Evolutionary conservation across 2,329 filamentous ascomycete species (phyloP), one percentile per base, ranked within the genome.

Genomic region (Claviceps quebecensis): DNA sequence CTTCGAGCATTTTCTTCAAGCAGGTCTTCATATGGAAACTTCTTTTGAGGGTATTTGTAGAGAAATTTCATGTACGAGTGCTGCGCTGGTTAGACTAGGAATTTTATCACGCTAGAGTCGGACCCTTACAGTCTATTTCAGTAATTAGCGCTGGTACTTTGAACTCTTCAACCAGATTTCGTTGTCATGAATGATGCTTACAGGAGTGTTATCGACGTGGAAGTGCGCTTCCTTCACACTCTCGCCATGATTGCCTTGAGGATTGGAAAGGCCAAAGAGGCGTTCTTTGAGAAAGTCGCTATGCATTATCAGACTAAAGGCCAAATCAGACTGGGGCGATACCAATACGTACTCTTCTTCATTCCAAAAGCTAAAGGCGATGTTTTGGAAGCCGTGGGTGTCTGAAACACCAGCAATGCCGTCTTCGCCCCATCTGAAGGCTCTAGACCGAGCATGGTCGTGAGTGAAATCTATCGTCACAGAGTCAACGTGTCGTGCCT

Each of bases 51-150:
- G 61, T 96, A 94, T 69, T 97, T 97, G 78, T 97, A 97, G 58
- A 97, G 83, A 63, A 83, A 94, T 68, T 97, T 97, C 91, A 97
- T 97, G 73, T 97, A 97, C 29, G 91, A 95, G 69, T 96, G 90
- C 86, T 90, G 65, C 34, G 7, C 39, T 37, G 14, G 55, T 61
- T 53, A 56, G 55, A 41, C 14, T 38, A 5, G 11, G 19, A 14
- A 13, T 14, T 51, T 26, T 3, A 16, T 44, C 19, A 44, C 23
- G 6, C 8, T n/a, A 22, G 7, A 16, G 5, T 3, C 22, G 8
- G n/a, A 43, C 40, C 44, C 65, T 61, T 71, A 75, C 72, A 61
- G 73, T 75, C 73, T 76, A 57, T 29, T 43, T 3, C 16, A 50
- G 22, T 41, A 11, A 60, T 69, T 58, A 62, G 57, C 52, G 36